Conservation (phyloP, 2,329 filamentous ascomycete genomes). For the Lachnellula subtilissima region DNA sequence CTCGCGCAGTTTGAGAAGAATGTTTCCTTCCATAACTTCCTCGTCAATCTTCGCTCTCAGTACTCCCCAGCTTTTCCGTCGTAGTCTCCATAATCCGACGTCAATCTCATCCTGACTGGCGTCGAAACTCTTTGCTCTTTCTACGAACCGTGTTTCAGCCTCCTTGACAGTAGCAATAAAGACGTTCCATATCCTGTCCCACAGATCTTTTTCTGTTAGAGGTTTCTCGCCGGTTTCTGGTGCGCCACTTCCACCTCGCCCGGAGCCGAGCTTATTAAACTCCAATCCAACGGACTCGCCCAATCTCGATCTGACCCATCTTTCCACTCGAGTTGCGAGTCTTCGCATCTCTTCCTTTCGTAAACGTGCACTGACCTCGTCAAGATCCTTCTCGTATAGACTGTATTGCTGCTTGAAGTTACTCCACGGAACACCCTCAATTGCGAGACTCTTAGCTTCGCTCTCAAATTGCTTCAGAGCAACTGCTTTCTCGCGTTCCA, state of each 20-base stretch:
- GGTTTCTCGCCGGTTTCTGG: slow-evolving; percentile 74
- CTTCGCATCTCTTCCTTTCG: slow-evolving; percentile 95
- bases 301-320: slow-evolving; percentile 86
- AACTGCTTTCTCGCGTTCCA: slow-evolving; percentile 73
- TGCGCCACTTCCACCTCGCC: slow-evolving; percentile 74
- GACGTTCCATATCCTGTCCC: slow-evolving; percentile 90
- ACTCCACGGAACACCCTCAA: slow-evolving; percentile 81
- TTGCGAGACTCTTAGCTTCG: slow-evolving; percentile 68
- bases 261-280: slow-evolving; percentile 93
- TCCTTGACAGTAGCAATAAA: slow-evolving; percentile 80
- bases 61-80: slow-evolving; percentile 91
- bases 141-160: slow-evolving; percentile 79
- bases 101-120: slow-evolving; percentile 88
- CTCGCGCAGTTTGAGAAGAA: slow-evolving; percentile 89
- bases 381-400: slow-evolving; percentile 84
- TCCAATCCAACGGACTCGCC: slow-evolving; percentile 85
- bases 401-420: slow-evolving; percentile 75
- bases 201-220: slow-evolving; percentile 75
- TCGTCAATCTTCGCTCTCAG: slow-evolving; percentile 89
- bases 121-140: slow-evolving; percentile 88
- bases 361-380: slow-evolving; percentile 77
- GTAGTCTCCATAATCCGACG: slow-evolving; percentile 84
- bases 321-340: slow-evolving; percentile 82
- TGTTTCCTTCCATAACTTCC: slow-evolving; percentile 96
- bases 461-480: slow-evolving; percentile 70